Evolutionary conservation across 179 eudicot species (phyloP).

Genomic region (Beta corolliflora): DNA sequence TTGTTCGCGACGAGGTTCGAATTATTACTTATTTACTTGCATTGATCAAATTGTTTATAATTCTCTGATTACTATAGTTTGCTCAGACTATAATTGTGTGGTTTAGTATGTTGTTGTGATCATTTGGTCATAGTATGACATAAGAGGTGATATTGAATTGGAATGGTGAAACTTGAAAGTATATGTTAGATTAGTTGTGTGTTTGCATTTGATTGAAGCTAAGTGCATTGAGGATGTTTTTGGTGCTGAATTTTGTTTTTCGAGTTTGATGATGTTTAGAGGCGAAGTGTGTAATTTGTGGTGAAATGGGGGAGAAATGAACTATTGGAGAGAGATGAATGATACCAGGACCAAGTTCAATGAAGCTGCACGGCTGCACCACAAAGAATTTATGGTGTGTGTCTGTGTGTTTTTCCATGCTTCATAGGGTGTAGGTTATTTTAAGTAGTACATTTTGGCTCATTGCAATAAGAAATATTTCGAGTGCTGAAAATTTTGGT

Average conservation of each 20-base stretch:
- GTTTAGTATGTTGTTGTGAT: no score
- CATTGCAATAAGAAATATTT: neutral
- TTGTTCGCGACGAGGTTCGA: constrained; percentile 64
- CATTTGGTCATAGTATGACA: no score
- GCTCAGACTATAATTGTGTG: neutral
- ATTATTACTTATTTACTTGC: neutral
- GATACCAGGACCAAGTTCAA: neutral
- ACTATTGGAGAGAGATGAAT: neutral
- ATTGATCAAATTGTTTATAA: neutral
- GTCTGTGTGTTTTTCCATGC: neutral
- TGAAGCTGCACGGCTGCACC: neutral
- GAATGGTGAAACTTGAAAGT: no score
- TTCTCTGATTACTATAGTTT: neutral
- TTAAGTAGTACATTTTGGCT: neutral
- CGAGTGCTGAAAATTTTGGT: neutral
- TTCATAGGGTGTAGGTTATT: neutral
- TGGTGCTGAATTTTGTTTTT: neutral
- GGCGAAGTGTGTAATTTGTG: neutral
- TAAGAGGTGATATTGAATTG: neutral
- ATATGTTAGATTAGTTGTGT: neutral
- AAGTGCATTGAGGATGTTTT: neutral
- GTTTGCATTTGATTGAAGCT: neutral
- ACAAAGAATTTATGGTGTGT: no score
- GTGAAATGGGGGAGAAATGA: neutral
- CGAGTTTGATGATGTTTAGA: neutral